These are phyloP conservation scores for Fusarium armeniacum DNA, from an alignment of 2,329 filamentous ascomycete species.

Conservation along the genomic window DNA sequence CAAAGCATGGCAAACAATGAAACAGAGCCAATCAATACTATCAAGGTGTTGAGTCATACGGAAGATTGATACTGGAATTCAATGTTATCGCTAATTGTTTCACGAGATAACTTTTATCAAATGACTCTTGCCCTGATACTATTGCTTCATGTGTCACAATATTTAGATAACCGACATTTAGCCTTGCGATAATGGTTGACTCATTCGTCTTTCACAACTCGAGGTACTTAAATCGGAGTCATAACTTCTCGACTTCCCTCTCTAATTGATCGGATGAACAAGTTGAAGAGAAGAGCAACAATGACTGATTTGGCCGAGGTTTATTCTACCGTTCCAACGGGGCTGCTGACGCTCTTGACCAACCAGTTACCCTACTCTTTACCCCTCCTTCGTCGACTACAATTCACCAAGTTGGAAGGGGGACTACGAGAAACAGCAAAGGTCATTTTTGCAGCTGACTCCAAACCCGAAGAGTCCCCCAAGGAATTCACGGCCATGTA, in stretches of 20 bases:
- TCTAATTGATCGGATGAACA: not conserved
- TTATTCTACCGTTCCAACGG: constrained; percentile 51
- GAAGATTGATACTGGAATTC: too few species aligned
- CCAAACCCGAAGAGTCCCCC: not conserved
- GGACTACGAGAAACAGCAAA: constrained; percentile 60
- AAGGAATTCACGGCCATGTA: constrained; percentile 68
- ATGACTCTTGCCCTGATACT: not conserved
- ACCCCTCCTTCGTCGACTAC: constrained; percentile 72
- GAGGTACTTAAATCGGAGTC: not conserved
- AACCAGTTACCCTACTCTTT: constrained; percentile 70
- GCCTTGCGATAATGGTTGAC: constrained; percentile 11
- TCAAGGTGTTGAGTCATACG: too few species aligned
- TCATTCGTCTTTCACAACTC: not conserved
- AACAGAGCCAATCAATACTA: too few species aligned
- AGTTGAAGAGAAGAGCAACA: not conserved
- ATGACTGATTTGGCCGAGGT: constrained; percentile 39
- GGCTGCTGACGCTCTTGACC: constrained; percentile 63
- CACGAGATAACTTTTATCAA: not conserved
- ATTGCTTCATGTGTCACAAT: not conserved
- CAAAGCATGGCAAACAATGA: too few species aligned
- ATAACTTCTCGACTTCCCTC: not conserved
- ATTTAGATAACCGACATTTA: constrained; percentile 45
- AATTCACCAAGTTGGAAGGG: constrained; percentile 64
- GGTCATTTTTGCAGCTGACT: constrained; percentile 57
- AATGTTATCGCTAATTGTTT: not conserved